Percentiles rank a stretch among this genome's conserved stretches.
Evolutionary conservation across 306 rosid genomes (phyloP).

Genomic region (Casuarina equisetifolia): DNA sequence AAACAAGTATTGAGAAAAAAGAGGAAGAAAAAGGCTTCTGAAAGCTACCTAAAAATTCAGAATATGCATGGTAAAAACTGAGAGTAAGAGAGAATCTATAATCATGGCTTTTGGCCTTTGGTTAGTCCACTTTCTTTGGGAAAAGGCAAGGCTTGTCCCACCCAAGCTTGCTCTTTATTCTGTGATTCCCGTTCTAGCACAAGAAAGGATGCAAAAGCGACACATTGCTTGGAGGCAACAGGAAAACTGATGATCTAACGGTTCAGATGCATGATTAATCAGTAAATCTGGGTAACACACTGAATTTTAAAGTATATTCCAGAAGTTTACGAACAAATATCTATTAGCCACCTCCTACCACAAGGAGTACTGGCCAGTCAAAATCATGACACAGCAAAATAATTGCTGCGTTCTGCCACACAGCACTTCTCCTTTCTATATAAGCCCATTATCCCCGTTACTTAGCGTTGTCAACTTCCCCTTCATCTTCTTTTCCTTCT

Average conservation of each 20-base stretch:
- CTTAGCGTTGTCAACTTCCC: slow-evolving; percentile 47
- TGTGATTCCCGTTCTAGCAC: too few species aligned
- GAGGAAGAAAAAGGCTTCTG: neutral
- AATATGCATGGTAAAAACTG: neutral
- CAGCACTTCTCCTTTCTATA: slow-evolving; percentile 22
- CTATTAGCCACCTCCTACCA: slow-evolving; percentile 13
- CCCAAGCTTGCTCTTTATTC: slow-evolving; percentile 26
- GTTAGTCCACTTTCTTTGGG: slow-evolving; percentile 28
- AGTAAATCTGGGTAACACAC: neutral
- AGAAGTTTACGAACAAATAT: slow-evolving; percentile 21
- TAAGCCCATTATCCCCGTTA: slow-evolving; percentile 36
- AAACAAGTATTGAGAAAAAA: neutral
- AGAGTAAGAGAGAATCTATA: neutral
- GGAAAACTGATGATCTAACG: slow-evolving; percentile 14
- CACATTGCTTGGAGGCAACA: too few species aligned
- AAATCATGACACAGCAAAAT: slow-evolving; percentile 44
- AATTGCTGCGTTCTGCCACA: slow-evolving; percentile 40
- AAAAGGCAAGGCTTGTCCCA: slow-evolving; percentile 50
- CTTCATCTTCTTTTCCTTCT: slow-evolving; percentile 10
- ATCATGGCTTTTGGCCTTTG: slow-evolving; percentile 7
- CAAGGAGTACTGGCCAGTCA: slow-evolving; percentile 33
- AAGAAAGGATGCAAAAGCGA: too few species aligned
- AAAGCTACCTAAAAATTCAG: neutral
- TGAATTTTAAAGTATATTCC: neutral
- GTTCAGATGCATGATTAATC: slow-evolving; percentile 11